These are phyloP conservation scores for Hygrophoropsis aurantiaca DNA, from an alignment of 768 basidiomycete species.

Conservation along the genomic window DNA sequence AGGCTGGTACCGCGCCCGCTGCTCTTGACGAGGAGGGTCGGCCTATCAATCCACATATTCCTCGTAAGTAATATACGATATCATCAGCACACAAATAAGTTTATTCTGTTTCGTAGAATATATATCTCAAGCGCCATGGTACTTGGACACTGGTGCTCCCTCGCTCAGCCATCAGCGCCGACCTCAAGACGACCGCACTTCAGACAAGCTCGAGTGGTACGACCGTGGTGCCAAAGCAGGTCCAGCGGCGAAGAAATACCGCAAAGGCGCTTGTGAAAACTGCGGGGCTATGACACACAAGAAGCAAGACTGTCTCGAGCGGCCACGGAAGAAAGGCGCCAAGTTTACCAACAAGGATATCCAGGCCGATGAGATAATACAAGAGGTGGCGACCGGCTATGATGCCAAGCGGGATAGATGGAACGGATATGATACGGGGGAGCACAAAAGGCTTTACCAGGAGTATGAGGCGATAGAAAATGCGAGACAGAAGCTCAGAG, in stretches of 20 bases:
- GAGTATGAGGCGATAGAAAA: conserved; percentile 93
- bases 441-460: conserved; percentile 85
- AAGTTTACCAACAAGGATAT: conserved; percentile 91
- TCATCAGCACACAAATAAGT: conserved; percentile 3
- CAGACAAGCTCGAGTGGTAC: conserved; percentile 87
- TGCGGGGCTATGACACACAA: conserved; percentile 97
- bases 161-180: conserved; percentile 94
- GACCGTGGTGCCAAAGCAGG: conserved; percentile 82
- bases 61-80: conserved; percentile 60
- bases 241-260: conserved; percentile 93
- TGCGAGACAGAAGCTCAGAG: conserved; percentile 84
- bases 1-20: conserved; percentile 96
- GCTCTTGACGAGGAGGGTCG: conserved; percentile 93
- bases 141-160: conserved; percentile 90
- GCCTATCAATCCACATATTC: conserved; percentile 98
- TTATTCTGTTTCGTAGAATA: conserved; percentile 61
- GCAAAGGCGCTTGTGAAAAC: conserved; percentile 98
- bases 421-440: conserved; percentile 94
- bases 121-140: conserved; percentile 99
- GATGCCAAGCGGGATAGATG: conserved; percentile 96
- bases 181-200: conserved; percentile 54
- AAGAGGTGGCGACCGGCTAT: conserved; percentile 74
- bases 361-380: conserved; percentile 86
- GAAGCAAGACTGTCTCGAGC: conserved; percentile 88
- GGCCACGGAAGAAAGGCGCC: conserved; percentile 94